Conservation (phyloP, 768 basidiomycete species). For the Jaapia argillacea region DNA sequence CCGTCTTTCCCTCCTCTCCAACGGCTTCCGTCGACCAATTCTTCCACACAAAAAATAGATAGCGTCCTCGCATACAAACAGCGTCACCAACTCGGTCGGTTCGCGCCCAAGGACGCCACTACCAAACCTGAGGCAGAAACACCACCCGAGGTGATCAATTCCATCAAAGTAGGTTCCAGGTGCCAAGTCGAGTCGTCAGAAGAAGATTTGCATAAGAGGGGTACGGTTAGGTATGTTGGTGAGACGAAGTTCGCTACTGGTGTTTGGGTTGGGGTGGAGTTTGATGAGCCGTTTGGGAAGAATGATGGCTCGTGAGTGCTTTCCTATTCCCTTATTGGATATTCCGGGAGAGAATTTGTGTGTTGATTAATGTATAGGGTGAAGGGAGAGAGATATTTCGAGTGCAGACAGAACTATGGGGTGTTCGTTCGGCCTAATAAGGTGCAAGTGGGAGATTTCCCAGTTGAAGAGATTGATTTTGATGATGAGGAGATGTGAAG, state of each 20-base stretch:
- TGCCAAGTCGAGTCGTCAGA: conserved; percentile 76
- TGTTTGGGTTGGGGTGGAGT: conserved; percentile 87
- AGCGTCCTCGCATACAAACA: conserved; percentile 87
- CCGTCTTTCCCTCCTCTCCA: conserved; percentile 5
- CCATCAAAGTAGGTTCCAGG: conserved; percentile 61
- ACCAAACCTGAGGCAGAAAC: conserved; percentile 16
- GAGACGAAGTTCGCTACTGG: conserved; percentile 61
- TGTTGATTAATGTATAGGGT: conserved; percentile 39
- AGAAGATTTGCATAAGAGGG: conserved; percentile 64
- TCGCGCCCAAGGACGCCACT: conserved; percentile 44
- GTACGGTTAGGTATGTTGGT: conserved; percentile 82
- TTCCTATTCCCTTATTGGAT: neutral
- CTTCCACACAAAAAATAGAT: too few relatives aligned
- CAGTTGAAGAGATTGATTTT: conserved; percentile 68
- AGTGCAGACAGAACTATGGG: conserved; percentile 66
- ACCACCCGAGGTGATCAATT: conserved; percentile 16
- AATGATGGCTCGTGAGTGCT: conserved; percentile 84
- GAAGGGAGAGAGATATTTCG: conserved; percentile 79
- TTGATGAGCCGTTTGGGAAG: conserved; percentile 93
- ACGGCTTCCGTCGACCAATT: conserved; percentile 1
- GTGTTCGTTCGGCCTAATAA: conserved; percentile 82
- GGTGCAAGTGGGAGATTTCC: conserved; percentile 78
- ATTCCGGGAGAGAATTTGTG: neutral
- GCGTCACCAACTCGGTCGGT: conserved; percentile 79
- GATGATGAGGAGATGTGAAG: conserved; percentile 72